Percentiles rank a stretch among this genome's conserved stretches.
Conservation (phyloP, 2,329 filamentous ascomycete genomes). For the Fusarium compactum region DNA sequence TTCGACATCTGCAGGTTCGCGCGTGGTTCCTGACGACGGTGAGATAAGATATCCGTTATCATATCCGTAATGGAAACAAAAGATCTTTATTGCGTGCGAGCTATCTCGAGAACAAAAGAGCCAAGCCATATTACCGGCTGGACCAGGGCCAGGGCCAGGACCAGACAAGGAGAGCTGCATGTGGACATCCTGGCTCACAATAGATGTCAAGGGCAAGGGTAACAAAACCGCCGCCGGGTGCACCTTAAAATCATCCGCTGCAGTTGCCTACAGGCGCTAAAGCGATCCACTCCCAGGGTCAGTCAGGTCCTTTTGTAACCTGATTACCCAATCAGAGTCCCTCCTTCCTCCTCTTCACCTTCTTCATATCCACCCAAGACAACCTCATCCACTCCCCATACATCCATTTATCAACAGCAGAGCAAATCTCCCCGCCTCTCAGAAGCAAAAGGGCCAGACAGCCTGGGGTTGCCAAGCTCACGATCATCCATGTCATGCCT, state of each 20-base stretch:
- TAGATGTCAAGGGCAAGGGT: slow-evolving; percentile 23
- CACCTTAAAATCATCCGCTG: slow-evolving; percentile 49
- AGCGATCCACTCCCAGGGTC: slow-evolving; percentile 46
- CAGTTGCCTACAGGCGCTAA: slow-evolving; percentile 43
- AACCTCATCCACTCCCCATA: slow-evolving; percentile 38
- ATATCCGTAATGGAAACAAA: slow-evolving; percentile 45
- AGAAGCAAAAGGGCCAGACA: slow-evolving; percentile 39
- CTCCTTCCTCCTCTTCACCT: slow-evolving; percentile 18
- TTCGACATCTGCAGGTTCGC: slow-evolving; percentile 30
- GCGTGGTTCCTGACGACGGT: slow-evolving; percentile 29
- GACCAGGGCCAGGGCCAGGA: slow-evolving; percentile 2
- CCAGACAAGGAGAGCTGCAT: slow-evolving; percentile 31
- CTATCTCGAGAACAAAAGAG: slow-evolving; percentile 39
- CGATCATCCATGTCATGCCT: slow-evolving; percentile 27
- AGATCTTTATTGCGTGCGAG: slow-evolving; percentile 41
- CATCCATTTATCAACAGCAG: slow-evolving; percentile 38
- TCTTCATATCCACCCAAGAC: slow-evolving; percentile 29
- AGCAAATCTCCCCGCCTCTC: slow-evolving; percentile 37
- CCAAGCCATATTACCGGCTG: slow-evolving; percentile 20
- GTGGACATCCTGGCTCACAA: slow-evolving; percentile 1
- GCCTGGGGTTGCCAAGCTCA: slow-evolving; percentile 37
- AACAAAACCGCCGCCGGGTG: slow-evolving; percentile 46
- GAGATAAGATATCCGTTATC: slow-evolving; percentile 44
- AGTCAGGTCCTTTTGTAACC: slow-evolving; percentile 45
- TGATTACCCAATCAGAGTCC: slow-evolving; percentile 20